Evolutionary conservation across 2,329 filamentous ascomycete species (phyloP), one percentile per base, ranked within the genome.

Genomic region (Dryadomyces quercus-mongolicae): DNA sequence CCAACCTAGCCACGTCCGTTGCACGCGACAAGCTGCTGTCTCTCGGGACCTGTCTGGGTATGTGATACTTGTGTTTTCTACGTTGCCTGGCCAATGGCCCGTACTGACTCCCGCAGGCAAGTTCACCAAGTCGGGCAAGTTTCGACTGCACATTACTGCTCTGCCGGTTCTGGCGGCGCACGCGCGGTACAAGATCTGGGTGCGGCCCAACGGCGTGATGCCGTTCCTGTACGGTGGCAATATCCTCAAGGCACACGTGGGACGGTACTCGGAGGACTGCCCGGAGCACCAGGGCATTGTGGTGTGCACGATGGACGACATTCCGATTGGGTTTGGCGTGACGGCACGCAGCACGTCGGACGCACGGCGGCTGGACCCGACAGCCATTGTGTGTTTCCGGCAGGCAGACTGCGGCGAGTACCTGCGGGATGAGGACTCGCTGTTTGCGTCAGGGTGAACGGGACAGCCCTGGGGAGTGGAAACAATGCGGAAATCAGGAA

Each of bases 391-490:
- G 10, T 85, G 86, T 54, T 97, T 96, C 71, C 78, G 92, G 60
- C 93, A 98, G 72, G 88, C 88, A 1, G 93, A 98, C 73, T 86
- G 88, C 62, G 93, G 93, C 62, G 92, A 97, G 72, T 98, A 95
- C 66, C 74, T 98, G 65, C 82, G 93, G 66, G 92, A 97, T 63
- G 82, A 85, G 67, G 81, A 84, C 65, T 81, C 78, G 54, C 66
- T 85, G 54, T 85, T 85, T 65, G 75, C 78, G 16, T 54, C 58
- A 1, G 58, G 59, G 5, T 59, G 55, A 42, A 8, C 10, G 8
- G 10, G 15, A 21, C 2, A 18, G 16, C n/a, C 4, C 7, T 2
- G 20, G 5, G 3, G n/a, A n/a, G n/a, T n/a, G n/a, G n/a, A n/a
- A n/a, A n/a, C 25, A 2, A 48, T 48, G n/a, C 22, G 46, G 15